Base-by-base conservation (phyloP, 2,329 filamentous ascomycete genomes). In the Juglanconis sp. region DNA sequence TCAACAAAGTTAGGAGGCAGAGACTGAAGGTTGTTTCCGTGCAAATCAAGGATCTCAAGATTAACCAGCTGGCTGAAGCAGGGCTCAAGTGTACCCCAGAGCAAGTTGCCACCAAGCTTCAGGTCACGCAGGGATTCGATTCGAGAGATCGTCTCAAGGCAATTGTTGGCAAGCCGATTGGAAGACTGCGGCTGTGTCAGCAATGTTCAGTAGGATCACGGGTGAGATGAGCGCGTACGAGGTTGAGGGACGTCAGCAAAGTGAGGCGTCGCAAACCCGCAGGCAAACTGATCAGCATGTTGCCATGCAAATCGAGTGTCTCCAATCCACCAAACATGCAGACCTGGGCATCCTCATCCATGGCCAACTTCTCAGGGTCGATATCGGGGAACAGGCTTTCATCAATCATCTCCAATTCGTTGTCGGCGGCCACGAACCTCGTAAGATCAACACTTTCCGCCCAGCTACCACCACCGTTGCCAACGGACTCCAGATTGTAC, bases 391-490 rank as follows among this genome's bases (percentile, higher is more conserved):
- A 97, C 17, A 92, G 79, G 2, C 79, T 77, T 17, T 95, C 90
- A 2, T 86, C 83, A 38, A 98, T 79, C 36, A 80, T 79, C 68
- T 91, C 86, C 52, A 99, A 74, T 68, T 96, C 91, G 69, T 99
- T 98, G 69, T 96, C 92, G 8, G 94, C 92, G 5, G 90, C 92
- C 65, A 95, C 85, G 53, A 98, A 87, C 63, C 89, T 87, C 1
- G 88, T 89, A 50, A 98, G 76, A 70, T 98, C 94, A 10, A 98
- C 91, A 61, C 90, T 89, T 73, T 98, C 94, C 2, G 92, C 92
- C 95, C 95, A 98, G 38, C 88, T 86, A 10, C 87, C 83, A 40
- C 83, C 85, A 30, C 82, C 77, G 11, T 79, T 80, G 42, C 88
- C 85, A 58, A 87, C 81, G 1, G 84, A 81, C 56, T 92, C 87